Conservation (phyloP, 208 protist species). For the Wallacemonas sp. region DNA sequence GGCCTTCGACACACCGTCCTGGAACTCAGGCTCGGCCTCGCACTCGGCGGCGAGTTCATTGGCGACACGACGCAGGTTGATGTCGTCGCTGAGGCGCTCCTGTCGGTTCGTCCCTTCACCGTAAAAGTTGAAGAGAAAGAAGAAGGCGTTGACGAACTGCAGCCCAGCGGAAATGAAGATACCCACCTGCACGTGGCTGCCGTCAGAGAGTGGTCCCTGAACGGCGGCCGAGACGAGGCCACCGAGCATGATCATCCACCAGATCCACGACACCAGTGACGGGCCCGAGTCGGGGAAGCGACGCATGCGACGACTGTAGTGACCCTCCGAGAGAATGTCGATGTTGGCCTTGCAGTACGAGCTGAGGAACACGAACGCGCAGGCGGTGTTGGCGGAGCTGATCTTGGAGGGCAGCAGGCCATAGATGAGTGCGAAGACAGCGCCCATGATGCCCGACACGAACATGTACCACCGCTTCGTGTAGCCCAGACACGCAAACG, state of each 20-base stretch:
- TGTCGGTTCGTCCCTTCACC: slow-evolving; percentile 55
- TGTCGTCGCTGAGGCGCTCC: slow-evolving; percentile 29
- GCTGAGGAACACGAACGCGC: slow-evolving; percentile 53
- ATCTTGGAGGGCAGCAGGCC: slow-evolving; percentile 38
- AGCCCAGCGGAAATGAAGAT: slow-evolving; percentile 52
- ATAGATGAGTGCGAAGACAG: slow-evolving; percentile 36
- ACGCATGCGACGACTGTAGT: slow-evolving; percentile 73
- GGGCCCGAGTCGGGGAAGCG: slow-evolving; percentile 38
- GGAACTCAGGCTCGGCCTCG: neutral
- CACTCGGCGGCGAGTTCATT: slow-evolving; percentile 12
- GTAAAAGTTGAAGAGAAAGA: slow-evolving; percentile 71
- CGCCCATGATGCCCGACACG: slow-evolving; percentile 38
- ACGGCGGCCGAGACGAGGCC: slow-evolving; percentile 38
- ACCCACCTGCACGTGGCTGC: slow-evolving; percentile 30
- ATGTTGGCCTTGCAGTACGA: slow-evolving; percentile 60
- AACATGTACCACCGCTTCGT: slow-evolving; percentile 74
- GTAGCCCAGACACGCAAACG: slow-evolving; percentile 61
- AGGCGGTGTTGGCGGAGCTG: slow-evolving; percentile 27
- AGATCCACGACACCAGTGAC: slow-evolving; percentile 65
- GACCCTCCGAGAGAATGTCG: slow-evolving; percentile 75
- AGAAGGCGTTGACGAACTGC: slow-evolving; percentile 45
- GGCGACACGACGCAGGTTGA: neutral
- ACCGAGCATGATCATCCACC: slow-evolving; percentile 55
- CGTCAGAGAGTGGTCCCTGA: slow-evolving; percentile 54
- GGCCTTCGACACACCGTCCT: too few species aligned